These are phyloP conservation scores for Isochrysis galbana DNA, from an alignment of 78 protist species.

Conservation along the genomic window DNA sequence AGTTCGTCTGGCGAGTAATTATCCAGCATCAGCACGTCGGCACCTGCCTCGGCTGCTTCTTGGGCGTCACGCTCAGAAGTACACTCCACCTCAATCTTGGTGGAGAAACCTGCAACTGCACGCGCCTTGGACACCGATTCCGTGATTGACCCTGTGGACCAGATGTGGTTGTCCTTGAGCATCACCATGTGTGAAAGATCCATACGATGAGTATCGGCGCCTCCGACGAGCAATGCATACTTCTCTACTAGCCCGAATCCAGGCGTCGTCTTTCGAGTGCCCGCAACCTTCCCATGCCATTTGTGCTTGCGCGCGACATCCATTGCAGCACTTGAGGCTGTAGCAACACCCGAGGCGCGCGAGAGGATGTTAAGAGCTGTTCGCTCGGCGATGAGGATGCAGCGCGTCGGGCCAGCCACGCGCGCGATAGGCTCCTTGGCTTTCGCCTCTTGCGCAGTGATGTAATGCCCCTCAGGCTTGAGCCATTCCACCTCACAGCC, in stretches of 20 bases:
- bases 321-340: conserved; percentile 28
- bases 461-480: conserved; percentile 61
- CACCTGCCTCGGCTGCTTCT: conserved; percentile 75
- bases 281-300: conserved; percentile 78
- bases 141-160: conserved; percentile 44
- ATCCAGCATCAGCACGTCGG: conserved; percentile 92
- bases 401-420: conserved; percentile 75
- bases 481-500: conserved; percentile 61
- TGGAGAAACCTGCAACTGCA: conserved; percentile 80
- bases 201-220: conserved; percentile 88
- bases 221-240: conserved; percentile 87
- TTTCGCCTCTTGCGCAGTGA: conserved; percentile 22
- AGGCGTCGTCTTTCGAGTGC: conserved; percentile 94
- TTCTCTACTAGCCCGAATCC: conserved; percentile 52
- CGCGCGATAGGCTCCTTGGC: neutral
- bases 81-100: conserved; percentile 91
- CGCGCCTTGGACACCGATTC: conserved; percentile 62
- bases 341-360: conserved; percentile 82
- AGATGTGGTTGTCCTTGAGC: conserved; percentile 91
- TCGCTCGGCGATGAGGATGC: conserved; percentile 85
- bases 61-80: conserved; percentile 16
- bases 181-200: conserved; percentile 86
- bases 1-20: conserved; percentile 51
- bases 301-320: neutral
- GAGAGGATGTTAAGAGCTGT: conserved; percentile 84